Base-by-base conservation (phyloP, 2,329 filamentous ascomycete genomes). In the Aspergillus sp. region DNA sequence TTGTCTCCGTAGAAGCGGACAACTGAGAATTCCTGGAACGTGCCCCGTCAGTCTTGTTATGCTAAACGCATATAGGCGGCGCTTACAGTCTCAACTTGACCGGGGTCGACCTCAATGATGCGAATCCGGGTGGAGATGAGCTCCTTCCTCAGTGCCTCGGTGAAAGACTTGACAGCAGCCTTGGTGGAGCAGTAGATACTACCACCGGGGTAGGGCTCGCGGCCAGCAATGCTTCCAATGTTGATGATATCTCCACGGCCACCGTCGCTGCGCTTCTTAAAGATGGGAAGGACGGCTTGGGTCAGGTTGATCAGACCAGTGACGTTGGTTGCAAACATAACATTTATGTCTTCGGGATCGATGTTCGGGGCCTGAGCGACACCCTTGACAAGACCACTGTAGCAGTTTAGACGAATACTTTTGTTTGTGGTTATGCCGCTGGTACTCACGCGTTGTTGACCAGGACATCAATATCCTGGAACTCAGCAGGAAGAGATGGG, bases 241-340 rank as follows among this genome's bases (percentile, higher is more conserved):
- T 97, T 98, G 81, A 99, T 96, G 75, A 99, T 93, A 75, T 98
- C 95, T 70, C 94, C 94, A 48, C 85, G 82, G 60, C 93, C 93
- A 62, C 91, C 89, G 60, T 94, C 84, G 64, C 67, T 82, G 60
- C 79, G 73, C 69, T 86, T 83, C 78, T 92, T 90, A 84, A 93
- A 96, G 74, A 93, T 88, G 56, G 91, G 88, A 19, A 98, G 80
- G 63, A 97, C 83, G 50, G 91, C 91, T 82, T 99, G 95, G 0
- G 95, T 98, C 90, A 98, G 92, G 82, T 94, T 91, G 82, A 99
- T 95, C 38, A 99, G 84, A 30, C 95, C 95, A 2, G 91, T 95
- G 56, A 98, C 93, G 76, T 99, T 99, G 61, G 95, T 98, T 51
- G 86, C 81, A 74, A 97, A 92, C 93, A 98, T 97, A 76, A 89